A percentile compares a stretch with the other conserved stretches of the same genome.
These are phyloP conservation scores for Digitaria exilis DNA, from an alignment of 202 grass and related monocot species.

Conservation along the genomic window DNA sequence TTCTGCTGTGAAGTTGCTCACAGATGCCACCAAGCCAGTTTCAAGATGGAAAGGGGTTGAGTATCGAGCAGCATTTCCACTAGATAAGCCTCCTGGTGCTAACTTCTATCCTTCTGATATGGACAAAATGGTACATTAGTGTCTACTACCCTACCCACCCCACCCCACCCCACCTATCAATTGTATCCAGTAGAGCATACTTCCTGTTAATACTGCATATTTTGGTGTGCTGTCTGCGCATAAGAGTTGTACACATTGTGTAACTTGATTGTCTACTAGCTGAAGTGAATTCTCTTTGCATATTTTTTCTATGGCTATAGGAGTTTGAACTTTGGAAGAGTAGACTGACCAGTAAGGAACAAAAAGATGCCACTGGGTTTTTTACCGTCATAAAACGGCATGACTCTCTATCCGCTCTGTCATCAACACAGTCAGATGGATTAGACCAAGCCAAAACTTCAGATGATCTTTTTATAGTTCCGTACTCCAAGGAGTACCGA, in stretches of 20 bases:
- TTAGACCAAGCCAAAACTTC: slow-evolving; percentile 43
- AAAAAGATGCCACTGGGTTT: slow-evolving; percentile 79
- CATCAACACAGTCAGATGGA: slow-evolving; percentile 25
- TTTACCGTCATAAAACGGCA: slow-evolving; percentile 78
- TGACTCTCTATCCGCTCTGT: slow-evolving; percentile 45
- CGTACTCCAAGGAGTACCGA: slow-evolving; percentile 83
- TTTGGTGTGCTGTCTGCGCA: slow-evolving; percentile 20
- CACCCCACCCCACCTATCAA: not conserved
- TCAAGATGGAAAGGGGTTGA: slow-evolving; percentile 86
- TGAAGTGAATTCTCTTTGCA: slow-evolving; percentile 10
- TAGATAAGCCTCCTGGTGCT: slow-evolving; percentile 76
- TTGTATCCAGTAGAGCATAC: slow-evolving; percentile 32
- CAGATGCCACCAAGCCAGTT: slow-evolving; percentile 65
- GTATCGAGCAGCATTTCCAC: slow-evolving; percentile 86
- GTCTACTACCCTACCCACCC: too few species aligned
- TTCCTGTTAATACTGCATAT: too few species aligned
- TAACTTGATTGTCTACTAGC: slow-evolving; percentile 33
- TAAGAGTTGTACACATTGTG: not conserved
- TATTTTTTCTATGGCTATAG: slow-evolving; percentile 51
- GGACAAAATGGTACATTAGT: slow-evolving; percentile 75
- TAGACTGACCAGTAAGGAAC: slow-evolving; percentile 56
- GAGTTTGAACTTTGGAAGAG: slow-evolving; percentile 94
- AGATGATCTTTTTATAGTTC: slow-evolving; percentile 85
- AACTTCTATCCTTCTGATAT: slow-evolving; percentile 98
- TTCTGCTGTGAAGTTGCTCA: slow-evolving; percentile 75